These are phyloP conservation scores for Circinella minor DNA, from an alignment of 371 early-diverging fungal species.

Conservation along the genomic window DNA sequence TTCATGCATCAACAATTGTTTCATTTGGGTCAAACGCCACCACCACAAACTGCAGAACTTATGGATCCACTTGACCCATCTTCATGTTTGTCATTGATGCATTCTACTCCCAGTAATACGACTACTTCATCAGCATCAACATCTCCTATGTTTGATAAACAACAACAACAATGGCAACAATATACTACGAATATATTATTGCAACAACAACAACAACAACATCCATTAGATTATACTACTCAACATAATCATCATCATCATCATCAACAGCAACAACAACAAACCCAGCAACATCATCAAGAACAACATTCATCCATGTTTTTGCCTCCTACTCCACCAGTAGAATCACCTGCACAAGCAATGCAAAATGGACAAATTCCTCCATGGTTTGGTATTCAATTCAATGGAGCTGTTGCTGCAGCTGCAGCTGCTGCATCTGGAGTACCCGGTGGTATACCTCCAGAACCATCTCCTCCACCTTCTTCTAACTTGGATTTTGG, in stretches of 20 bases:
- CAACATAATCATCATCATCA: not conserved
- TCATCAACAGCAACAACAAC: not conserved
- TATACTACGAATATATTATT: not conserved
- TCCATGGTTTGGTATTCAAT: conserved; percentile 15
- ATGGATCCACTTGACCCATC: conserved; percentile 18
- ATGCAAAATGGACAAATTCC: conserved; percentile 6
- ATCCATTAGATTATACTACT: conserved; percentile 4
- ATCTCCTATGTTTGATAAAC: not conserved
- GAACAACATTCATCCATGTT: conserved; percentile 3
- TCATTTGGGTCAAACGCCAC: conserved; percentile 14
- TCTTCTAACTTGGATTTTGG: conserved; percentile 2
- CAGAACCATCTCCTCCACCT: conserved; percentile 11
- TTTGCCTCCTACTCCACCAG: conserved; percentile 19
- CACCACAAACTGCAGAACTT: conserved; percentile 7
- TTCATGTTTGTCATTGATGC: conserved; percentile 15
- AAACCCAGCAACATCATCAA: conserved; percentile 7
- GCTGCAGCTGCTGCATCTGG: not conserved
- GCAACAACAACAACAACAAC: not conserved
- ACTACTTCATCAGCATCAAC: not conserved
- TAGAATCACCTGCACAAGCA: conserved; percentile 12
- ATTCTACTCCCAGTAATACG: not conserved
- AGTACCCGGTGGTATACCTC: not conserved
- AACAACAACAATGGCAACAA: conserved; percentile 2
- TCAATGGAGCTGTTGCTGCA: not conserved
- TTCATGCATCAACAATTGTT: conserved; percentile 17